Percentiles rank a stretch among this genome's conserved stretches.
phyloP scores from a whole-genome alignment of 2,329 filamentous ascomycete species.

The Grosmannia serpens region DNA sequence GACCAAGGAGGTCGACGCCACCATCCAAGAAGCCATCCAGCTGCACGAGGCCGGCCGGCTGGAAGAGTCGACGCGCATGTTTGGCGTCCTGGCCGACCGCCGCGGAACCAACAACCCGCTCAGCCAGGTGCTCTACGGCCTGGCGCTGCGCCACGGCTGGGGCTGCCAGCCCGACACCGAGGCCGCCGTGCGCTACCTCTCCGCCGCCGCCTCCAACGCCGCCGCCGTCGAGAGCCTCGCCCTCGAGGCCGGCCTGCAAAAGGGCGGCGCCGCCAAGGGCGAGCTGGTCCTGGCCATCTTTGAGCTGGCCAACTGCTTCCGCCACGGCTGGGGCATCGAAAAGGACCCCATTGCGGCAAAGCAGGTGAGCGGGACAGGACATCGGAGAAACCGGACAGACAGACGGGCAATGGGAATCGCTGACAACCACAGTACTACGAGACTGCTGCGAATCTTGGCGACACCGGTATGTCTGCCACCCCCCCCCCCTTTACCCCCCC shows the following conservation, averaged over 20 bases:
- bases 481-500: background rate
- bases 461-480: constrained; percentile 58
- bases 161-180: constrained; percentile 64
- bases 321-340: constrained; percentile 84
- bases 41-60: constrained; percentile 80
- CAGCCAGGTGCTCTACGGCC: constrained; percentile 89
- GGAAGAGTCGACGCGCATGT: constrained; percentile 70
- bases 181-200: constrained; percentile 72
- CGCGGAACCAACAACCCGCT: constrained; percentile 81
- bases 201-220: constrained; percentile 79
- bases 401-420: too few relatives aligned
- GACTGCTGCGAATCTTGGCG: constrained; percentile 90
- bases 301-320: constrained; percentile 85
- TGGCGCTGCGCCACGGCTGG: constrained; percentile 89
- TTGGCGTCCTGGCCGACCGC: constrained; percentile 72
- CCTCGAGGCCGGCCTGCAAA: constrained; percentile 76
- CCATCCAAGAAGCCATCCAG: constrained; percentile 91
- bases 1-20: constrained; percentile 45
- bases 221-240: constrained; percentile 79
- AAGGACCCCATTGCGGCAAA: constrained; percentile 79
- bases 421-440: constrained; percentile 67
- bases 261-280: constrained; percentile 88
- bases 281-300: constrained; percentile 95
- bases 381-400: too few relatives aligned
- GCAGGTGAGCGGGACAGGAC: constrained; percentile 31